phyloP scores from a whole-genome alignment of 768 basidiomycete genomes.

The Russula abietina region DNA sequence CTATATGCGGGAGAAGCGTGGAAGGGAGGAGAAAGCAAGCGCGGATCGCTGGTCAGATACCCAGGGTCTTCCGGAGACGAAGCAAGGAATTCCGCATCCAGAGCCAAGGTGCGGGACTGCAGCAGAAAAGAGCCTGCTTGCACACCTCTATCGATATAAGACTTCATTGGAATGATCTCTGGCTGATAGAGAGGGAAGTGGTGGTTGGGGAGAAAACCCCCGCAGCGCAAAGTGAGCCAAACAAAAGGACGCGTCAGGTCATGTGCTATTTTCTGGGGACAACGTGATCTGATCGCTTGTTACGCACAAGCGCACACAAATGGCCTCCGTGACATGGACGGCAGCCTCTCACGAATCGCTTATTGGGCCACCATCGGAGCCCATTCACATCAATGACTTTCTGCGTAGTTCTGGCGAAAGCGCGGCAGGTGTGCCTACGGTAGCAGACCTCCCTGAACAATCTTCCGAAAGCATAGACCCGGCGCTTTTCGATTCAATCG shows the following conservation, averaged over 20 bases:
- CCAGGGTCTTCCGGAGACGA: neutral
- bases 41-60: neutral
- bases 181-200: neutral
- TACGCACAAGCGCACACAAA: neutral
- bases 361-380: constrained; percentile 30
- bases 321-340: constrained; percentile 7
- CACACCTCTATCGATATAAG: constrained; percentile 23
- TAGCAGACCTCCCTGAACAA: neutral
- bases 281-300: constrained; percentile 3
- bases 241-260: constrained; percentile 16
- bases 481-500: constrained; percentile 22
- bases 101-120: neutral
- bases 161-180: neutral
- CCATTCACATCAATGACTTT: constrained; percentile 30
- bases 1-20: constrained; percentile 23
- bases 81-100: neutral
- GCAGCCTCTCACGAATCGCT: constrained; percentile 23
- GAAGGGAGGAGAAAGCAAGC: constrained; percentile 4
- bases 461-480: constrained; percentile 11
- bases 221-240: constrained; percentile 5
- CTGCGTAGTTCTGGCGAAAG: constrained; percentile 21
- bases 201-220: neutral
- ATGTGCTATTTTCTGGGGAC: constrained; percentile 6
- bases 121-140: constrained; percentile 18
- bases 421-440: neutral